Evolutionary conservation across 331 rosid genomes (phyloP), one percentile per base, ranked within the genome.

Genomic region (Phaseolus coccineus): DNA sequence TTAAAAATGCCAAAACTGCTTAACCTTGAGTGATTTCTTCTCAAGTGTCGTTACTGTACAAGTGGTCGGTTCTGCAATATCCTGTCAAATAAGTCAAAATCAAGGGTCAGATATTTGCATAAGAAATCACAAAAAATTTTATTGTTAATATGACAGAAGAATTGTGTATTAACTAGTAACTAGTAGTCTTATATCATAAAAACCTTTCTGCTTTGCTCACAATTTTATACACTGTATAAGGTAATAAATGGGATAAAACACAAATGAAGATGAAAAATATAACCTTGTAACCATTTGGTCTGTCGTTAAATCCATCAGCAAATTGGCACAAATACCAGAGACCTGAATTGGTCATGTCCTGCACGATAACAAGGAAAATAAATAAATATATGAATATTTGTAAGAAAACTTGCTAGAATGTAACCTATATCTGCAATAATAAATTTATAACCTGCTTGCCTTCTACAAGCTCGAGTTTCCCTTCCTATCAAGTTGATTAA

Each of bases 251-350:
- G 33, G 19, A 42, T 72, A 71, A 61, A 73, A 48, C 11, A 51
- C 66, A 24, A 19, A 66, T 33, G 30, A n/a, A 58, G 69, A 76
- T 48, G 56, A 70, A 77, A 73, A 25, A 73, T 24, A 89, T 74
- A 37, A 93, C 98, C 88, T 88, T 84, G 77, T 80, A 53, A 16
- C 73, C 66, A 80, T 84, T 91, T 80, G 71, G 63, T 61, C 56
- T 76, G 82, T 79, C 90, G 53, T 80, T 86, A 37, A 82, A 35
- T 27, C 80, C 89, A 16, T 85, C 96, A 8, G 91, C 84, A 61
- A 79, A 71, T 84, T 89, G 85, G 87, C 97, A 90, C 9, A 91
- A 87, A 85, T 88, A 87, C 96, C 81, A 87, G 51, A 93, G 85
- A 73, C 96, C 91, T 31, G 90, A 80, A 81, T 91, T 91, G 5